Conservation (phyloP, 2,329 filamentous ascomycete genomes). For the Zasmidium cellare region DNA sequence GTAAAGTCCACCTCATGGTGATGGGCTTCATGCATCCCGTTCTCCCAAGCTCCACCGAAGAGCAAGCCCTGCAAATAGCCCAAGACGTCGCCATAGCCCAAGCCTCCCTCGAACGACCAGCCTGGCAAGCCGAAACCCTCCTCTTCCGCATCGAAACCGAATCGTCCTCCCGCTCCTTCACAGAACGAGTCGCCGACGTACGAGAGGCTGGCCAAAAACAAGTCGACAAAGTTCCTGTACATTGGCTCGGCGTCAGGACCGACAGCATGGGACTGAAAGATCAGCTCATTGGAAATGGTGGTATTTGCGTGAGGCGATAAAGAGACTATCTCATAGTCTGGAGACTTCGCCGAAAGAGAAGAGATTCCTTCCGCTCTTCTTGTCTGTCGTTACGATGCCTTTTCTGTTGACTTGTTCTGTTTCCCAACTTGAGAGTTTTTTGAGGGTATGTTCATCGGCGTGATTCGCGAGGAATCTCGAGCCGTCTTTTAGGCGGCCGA, state of each 20-base stretch:
- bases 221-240: slow-evolving; percentile 3
- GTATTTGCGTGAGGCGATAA: background rate
- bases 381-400: slow-evolving; percentile 45
- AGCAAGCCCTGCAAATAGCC: background rate
- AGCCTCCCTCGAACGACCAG: background rate
- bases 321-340: slow-evolving; percentile 10
- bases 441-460: slow-evolving; percentile 51
- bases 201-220: background rate
- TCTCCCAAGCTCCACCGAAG: background rate
- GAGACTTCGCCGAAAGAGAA: slow-evolving; percentile 32
- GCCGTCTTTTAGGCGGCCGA: slow-evolving; percentile 53
- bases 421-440: slow-evolving; percentile 43
- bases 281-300: slow-evolving; percentile 3
- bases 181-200: background rate
- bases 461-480: slow-evolving; percentile 60
- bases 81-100: background rate
- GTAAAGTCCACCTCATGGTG: background rate
- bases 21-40: background rate
- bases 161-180: background rate
- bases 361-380: slow-evolving; percentile 40
- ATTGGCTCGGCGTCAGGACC: slow-evolving; percentile 8
- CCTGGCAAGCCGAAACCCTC: background rate
- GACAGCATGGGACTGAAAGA: slow-evolving; percentile 5
- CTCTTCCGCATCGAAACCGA: background rate
- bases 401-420: slow-evolving; percentile 52